Evolutionary conservation across 192 early-diverging fungal species (phyloP).

Genomic region (Phlyctochytrium arcticum): DNA sequence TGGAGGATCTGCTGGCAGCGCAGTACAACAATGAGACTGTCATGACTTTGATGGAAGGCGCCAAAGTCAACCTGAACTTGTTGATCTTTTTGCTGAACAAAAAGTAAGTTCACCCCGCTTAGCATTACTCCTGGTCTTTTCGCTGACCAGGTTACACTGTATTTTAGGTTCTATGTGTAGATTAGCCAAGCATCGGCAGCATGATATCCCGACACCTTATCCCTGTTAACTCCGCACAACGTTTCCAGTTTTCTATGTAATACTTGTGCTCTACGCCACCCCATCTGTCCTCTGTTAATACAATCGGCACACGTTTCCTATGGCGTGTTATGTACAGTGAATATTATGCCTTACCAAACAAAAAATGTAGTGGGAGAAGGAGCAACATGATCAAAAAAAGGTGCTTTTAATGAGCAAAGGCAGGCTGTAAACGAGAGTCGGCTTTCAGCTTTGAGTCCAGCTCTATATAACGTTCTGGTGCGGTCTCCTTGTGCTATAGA

Average conservation of each 20-base stretch:
- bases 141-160: not conserved
- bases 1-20: constrained; percentile 90
- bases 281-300: too few relatives aligned
- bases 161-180: not conserved
- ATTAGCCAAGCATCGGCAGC: not conserved
- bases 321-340: not conserved
- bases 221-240: too few relatives aligned
- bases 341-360: not conserved
- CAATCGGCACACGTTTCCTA: not conserved
- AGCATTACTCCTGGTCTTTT: not conserved
- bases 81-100: constrained; percentile 96
- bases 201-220: not conserved
- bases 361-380: too few relatives aligned
- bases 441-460: constrained; percentile 41
- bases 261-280: too few relatives aligned
- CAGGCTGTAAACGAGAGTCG: constrained; percentile 37
- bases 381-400: too few relatives aligned
- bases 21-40: constrained; percentile 91
- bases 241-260: too few relatives aligned
- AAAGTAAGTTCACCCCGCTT: constrained; percentile 56
- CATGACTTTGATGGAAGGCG: constrained; percentile 88
- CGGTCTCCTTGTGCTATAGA: constrained; percentile 49
- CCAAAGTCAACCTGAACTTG: constrained; percentile 94
- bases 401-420: constrained; percentile 14
- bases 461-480: constrained; percentile 49